Base-by-base conservation (phyloP, 1,139 yeast genomes). In the Arxiozyma bovina region DNA sequence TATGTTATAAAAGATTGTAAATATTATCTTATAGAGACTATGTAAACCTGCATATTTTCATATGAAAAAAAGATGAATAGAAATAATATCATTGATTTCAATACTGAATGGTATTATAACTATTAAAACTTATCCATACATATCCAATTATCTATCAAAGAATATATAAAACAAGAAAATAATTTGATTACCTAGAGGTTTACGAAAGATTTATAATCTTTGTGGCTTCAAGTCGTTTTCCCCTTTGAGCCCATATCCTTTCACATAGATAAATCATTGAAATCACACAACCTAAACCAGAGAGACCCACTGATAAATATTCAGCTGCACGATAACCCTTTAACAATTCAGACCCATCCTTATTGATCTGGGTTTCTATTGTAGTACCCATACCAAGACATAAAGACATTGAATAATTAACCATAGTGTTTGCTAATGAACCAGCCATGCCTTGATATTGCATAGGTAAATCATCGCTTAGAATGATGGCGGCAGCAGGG, bases 391-490 rank as follows among this genome's bases (percentile, higher is more conserved):
- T 70, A 20, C 82, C 83, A 47, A 80, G 67, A 53, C 77, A 75
- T 12, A 80, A 64, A 0, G 83, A 77, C 56, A 78, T 80, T 1
- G 82, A 77, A 58, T 80, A 80, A 62, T 78, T 80, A n/a, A 77
- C 73, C 53, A 78, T 77, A 0, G 85, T 80, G 27, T 80, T 72
- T 1, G 80, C 80, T 53, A 80, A 66, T 0, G 83, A 79, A 1
- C 83, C 83, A 0, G 83, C 83, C 80, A 80, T 78, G 30, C 84
- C 84, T 64, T 80, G 85, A 56, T 78, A 77, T 53, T 74, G 72
- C 54, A 67, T 62, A 0, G 84, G 83, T 45, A 80, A 65, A 50
- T 65, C 71, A 57, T 80, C 81, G 11, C 82, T 77, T 48, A 80
- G 64, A 7, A 80, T 73, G 38, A 80, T 72, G 0, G 83, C 74